Conservation (phyloP, 805 yeast genomes). For the Dipodascus albidus region DNA sequence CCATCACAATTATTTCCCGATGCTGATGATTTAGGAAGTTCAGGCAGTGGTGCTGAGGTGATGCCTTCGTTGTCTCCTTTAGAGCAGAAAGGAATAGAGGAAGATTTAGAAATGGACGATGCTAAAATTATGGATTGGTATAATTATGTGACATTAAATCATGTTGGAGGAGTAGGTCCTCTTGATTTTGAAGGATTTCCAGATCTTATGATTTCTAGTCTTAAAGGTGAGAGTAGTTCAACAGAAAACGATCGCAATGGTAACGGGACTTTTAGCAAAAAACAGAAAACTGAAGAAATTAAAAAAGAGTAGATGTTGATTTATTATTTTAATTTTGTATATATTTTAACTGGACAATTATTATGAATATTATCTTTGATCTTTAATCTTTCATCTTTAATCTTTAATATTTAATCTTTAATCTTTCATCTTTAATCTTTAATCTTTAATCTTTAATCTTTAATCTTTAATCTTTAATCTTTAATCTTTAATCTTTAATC, state of each 20-base stretch:
- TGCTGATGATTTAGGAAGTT: slow-evolving; percentile 4
- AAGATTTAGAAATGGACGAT: neutral
- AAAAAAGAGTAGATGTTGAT: neutral
- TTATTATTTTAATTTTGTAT: no score
- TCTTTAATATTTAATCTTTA: no score
- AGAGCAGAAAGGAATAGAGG: neutral
- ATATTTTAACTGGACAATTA: no score
- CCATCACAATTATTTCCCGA: slow-evolving; percentile 47
- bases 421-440: no score
- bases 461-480: no score
- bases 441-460: no score
- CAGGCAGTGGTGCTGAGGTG: neutral
- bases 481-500: no score
- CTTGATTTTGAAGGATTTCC: neutral
- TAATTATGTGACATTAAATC: neutral
- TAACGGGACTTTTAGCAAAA: no score
- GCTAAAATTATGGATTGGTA: neutral
- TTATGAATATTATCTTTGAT: no score
- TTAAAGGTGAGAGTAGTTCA: neutral
- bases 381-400: no score
- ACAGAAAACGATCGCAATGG: no score
- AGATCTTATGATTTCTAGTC: neutral
- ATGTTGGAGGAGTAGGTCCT: neutral
- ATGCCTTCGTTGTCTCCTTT: neutral
- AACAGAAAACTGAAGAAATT: neutral